phyloP scores from a whole-genome alignment of 2,329 filamentous ascomycete species.

The Fusarium nurragi region DNA sequence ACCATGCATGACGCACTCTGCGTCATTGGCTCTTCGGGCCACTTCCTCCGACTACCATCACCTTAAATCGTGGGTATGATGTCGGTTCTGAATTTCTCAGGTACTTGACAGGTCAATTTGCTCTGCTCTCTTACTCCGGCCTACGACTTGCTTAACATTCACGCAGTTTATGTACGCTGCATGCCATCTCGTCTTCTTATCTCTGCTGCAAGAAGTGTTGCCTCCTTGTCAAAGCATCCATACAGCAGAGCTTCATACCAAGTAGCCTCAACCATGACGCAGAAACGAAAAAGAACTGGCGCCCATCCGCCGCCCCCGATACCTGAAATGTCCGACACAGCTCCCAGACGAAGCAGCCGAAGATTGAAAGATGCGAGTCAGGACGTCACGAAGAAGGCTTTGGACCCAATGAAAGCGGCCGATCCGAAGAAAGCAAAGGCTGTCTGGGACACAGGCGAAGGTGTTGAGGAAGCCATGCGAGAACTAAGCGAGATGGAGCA shows the following conservation, averaged over 20 bases:
- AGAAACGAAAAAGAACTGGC: slow-evolving; percentile 52
- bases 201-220: slow-evolving; percentile 13
- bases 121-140: not conserved
- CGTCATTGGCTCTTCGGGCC: slow-evolving; percentile 40
- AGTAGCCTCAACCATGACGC: slow-evolving; percentile 45
- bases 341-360: slow-evolving; percentile 43
- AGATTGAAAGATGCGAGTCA: slow-evolving; percentile 30
- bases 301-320: slow-evolving; percentile 34
- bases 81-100: not conserved
- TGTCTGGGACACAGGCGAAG: slow-evolving; percentile 30
- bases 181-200: slow-evolving; percentile 10
- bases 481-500: slow-evolving; percentile 61
- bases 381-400: slow-evolving; percentile 3
- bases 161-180: not conserved
- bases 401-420: not conserved
- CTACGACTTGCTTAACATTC: too few relatives aligned
- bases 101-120: not conserved
- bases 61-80: slow-evolving; percentile 13
- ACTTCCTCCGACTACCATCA: slow-evolving; percentile 34
- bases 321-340: slow-evolving; percentile 32
- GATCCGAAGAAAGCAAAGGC: not conserved
- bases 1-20: slow-evolving; percentile 43
- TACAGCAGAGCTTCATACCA: slow-evolving; percentile 4
- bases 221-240: not conserved
- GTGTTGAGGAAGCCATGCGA: slow-evolving; percentile 54